These are phyloP conservation scores for Dryadomyces sulphureus DNA, from an alignment of 2,329 filamentous ascomycete species.

Conservation along the genomic window DNA sequence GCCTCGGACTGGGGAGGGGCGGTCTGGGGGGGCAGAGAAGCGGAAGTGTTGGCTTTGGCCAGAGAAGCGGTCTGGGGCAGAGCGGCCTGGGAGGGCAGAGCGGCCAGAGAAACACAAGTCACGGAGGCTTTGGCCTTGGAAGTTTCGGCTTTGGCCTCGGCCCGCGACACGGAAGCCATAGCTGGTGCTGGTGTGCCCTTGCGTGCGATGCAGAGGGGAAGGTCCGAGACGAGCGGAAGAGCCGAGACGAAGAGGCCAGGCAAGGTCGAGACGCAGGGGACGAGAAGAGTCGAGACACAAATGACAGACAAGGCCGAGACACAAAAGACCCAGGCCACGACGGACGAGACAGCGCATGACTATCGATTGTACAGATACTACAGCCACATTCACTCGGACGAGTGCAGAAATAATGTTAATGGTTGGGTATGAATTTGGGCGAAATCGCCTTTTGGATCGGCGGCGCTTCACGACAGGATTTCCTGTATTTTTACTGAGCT, in stretches of 20 bases:
- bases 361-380: background rate
- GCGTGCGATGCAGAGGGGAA: background rate
- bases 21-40: too few relatives aligned
- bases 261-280: background rate
- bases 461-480: background rate
- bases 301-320: background rate
- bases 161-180: background rate
- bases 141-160: too few relatives aligned
- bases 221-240: background rate
- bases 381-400: background rate
- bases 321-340: background rate
- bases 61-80: too few relatives aligned
- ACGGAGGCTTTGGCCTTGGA: too few relatives aligned
- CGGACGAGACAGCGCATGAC: background rate
- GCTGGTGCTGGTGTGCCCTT: background rate
- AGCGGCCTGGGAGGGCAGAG: too few relatives aligned
- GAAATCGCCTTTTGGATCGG: background rate
- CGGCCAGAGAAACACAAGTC: too few relatives aligned
- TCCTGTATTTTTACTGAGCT: background rate
- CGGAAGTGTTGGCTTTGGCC: too few relatives aligned
- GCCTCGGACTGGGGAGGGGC: too few relatives aligned
- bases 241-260: background rate
- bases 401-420: constrained; percentile 2
- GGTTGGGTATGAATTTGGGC: constrained; percentile 1
- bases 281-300: background rate